Conservation (phyloP, 2,329 filamentous ascomycete genomes). For the Apiospora malaysiana region DNA sequence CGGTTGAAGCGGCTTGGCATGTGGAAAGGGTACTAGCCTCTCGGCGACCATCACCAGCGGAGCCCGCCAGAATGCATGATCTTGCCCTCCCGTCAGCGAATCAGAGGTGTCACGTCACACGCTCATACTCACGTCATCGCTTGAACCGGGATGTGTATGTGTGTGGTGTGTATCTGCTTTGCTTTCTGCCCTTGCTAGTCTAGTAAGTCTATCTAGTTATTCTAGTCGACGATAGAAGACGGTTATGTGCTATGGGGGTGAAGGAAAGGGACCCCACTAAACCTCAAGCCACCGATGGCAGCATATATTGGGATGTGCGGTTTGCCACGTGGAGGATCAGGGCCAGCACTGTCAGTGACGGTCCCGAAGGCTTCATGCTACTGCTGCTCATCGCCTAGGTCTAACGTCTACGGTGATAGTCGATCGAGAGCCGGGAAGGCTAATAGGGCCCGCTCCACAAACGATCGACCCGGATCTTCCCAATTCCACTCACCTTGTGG, state of each 20-base stretch:
- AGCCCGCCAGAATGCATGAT: not conserved
- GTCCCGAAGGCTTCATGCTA: not conserved
- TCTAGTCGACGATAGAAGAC: not conserved
- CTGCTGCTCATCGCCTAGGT: conserved; percentile 10
- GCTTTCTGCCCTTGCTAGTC: no score
- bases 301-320: conserved; percentile 8
- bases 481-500: not conserved
- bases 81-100: not conserved
- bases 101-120: not conserved
- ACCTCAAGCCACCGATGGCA: not conserved
- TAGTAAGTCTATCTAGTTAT: not conserved
- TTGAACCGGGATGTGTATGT: not conserved
- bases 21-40: not conserved
- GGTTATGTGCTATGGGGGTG: conserved; percentile 10
- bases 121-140: conserved; percentile 16
- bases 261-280: not conserved
- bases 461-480: conserved; percentile 1
- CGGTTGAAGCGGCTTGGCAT: conserved; percentile 10
- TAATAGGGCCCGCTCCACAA: not conserved
- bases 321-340: conserved; percentile 1
- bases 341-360: not conserved
- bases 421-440: not conserved
- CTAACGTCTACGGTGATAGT: not conserved
- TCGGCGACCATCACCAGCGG: not conserved
- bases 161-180: not conserved